Percentiles rank a stretch among this genome's conserved stretches.
Evolutionary conservation across 352 stramenopile species (phyloP).

Genomic region (Phytophthora cryptogea): DNA sequence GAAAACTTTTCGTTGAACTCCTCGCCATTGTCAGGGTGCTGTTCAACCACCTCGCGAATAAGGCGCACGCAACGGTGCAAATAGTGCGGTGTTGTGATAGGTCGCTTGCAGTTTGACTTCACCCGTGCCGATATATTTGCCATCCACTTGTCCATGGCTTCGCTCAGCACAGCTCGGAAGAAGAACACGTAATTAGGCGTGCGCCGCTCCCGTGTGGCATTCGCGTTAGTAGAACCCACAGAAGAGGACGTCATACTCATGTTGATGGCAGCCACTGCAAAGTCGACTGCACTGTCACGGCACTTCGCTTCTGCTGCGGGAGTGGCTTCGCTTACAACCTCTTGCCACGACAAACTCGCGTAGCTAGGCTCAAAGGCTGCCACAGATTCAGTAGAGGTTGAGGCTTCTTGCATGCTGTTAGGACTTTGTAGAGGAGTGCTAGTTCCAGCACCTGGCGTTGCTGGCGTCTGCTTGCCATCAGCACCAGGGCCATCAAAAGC

Average conservation of each 20-base stretch:
- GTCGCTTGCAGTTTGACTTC: constrained; percentile 74
- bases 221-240: constrained; percentile 71
- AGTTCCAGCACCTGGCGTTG: constrained; percentile 41
- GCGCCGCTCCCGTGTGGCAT: constrained; percentile 73
- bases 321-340: constrained; percentile 67
- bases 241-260: constrained; percentile 80
- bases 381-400: constrained; percentile 31
- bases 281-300: constrained; percentile 75
- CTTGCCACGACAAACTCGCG: constrained; percentile 67
- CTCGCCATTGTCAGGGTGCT: constrained; percentile 82
- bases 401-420: constrained; percentile 50
- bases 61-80: constrained; percentile 84
- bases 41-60: constrained; percentile 83
- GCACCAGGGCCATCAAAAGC: constrained; percentile 54
- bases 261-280: constrained; percentile 73
- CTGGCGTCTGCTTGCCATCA: constrained; percentile 44
- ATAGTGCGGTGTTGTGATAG: constrained; percentile 84
- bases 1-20: constrained; percentile 87
- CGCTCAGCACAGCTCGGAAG: constrained; percentile 77
- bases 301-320: constrained; percentile 59
- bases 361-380: constrained; percentile 59
- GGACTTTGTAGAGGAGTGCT: constrained; percentile 72
- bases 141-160: constrained; percentile 92
- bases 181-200: constrained; percentile 90
- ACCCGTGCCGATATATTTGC: constrained; percentile 63